Evolutionary conservation across 2,329 filamentous ascomycete species (phyloP).

Genomic region (Botrytis byssoidea): DNA sequence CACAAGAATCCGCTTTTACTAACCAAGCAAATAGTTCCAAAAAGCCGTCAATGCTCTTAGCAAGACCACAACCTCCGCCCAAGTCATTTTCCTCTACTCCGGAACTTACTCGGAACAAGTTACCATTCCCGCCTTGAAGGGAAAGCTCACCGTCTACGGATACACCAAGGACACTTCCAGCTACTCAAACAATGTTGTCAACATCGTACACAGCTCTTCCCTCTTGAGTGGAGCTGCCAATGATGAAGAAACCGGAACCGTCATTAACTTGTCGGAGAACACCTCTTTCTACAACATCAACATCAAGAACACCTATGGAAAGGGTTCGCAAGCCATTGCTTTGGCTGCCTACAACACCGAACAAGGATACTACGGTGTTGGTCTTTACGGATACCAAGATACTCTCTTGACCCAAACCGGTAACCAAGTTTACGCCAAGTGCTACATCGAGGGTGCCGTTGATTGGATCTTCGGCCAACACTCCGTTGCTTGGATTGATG

Average conservation of each 20-base stretch:
- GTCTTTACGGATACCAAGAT: conserved; percentile 57
- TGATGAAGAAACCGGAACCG: conserved; percentile 42
- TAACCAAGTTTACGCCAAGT: conserved; percentile 54
- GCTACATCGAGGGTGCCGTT: conserved; percentile 56
- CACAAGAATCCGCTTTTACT: neutral
- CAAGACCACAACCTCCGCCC: conserved; percentile 45
- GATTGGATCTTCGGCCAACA: conserved; percentile 60
- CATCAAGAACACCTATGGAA: conserved; percentile 51
- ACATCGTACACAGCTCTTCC: conserved; percentile 43
- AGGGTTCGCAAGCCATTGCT: conserved; percentile 53
- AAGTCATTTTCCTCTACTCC: conserved; percentile 55
- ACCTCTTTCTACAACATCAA: conserved; percentile 60
- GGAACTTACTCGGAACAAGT: conserved; percentile 60
- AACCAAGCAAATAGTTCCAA: conserved; percentile 42
- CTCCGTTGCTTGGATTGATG: conserved; percentile 44
- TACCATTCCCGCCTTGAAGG: conserved; percentile 48
- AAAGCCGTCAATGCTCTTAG: conserved; percentile 52
- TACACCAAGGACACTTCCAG: conserved; percentile 48
- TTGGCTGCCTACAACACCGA: conserved; percentile 50
- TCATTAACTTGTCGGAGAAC: conserved; percentile 44
- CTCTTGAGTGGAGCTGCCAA: conserved; percentile 44
- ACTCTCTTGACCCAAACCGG: conserved; percentile 52
- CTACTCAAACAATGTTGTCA: conserved; percentile 53
- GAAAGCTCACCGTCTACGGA: conserved; percentile 54
- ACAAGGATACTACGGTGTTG: conserved; percentile 57